phyloP scores from a whole-genome alignment of 2,329 filamentous ascomycete genomes.

The Ascochyta fabae region DNA sequence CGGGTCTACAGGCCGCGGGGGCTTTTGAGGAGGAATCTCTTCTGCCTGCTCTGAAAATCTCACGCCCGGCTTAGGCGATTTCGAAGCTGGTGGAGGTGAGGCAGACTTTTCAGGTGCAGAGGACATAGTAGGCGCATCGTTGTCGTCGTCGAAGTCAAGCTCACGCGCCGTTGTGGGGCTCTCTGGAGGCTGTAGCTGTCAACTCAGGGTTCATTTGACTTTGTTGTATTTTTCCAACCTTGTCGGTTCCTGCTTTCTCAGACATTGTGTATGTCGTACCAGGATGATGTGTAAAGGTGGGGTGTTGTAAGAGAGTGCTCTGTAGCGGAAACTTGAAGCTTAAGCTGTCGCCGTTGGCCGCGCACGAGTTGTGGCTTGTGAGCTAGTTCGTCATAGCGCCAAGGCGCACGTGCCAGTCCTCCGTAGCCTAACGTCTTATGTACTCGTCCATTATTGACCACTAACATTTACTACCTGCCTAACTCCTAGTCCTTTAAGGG shows the following conservation, averaged over 20 bases:
- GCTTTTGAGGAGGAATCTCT: conserved; percentile 73
- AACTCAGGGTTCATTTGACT: not conserved
- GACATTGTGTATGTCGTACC: conserved; percentile 9
- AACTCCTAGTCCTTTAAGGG: too few species aligned
- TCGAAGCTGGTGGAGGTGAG: conserved; percentile 24
- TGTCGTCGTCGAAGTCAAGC: conserved; percentile 65
- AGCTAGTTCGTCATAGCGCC: conserved; percentile 14
- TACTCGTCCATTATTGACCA: not conserved
- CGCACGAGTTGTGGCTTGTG: conserved; percentile 18
- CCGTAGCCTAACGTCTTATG: not conserved
- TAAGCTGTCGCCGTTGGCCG: conserved; percentile 7
- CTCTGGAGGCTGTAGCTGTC: conserved; percentile 27
- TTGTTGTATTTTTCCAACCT: conserved; percentile 18
- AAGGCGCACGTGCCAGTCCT: conserved; percentile 8
- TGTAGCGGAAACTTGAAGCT: conserved; percentile 12
- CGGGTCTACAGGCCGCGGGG: conserved; percentile 80
- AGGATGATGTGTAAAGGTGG: not conserved
- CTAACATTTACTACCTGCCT: too few species aligned
- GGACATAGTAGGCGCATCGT: conserved; percentile 50
- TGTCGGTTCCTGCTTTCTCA: conserved; percentile 36
- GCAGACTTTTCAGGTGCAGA: conserved; percentile 40
- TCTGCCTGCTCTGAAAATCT: conserved; percentile 55
- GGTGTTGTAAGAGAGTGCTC: conserved; percentile 1
- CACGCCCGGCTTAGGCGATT: conserved; percentile 52
- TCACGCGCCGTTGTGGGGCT: conserved; percentile 61